phyloP scores from a whole-genome alignment of 2,329 filamentous ascomycete species.

The Lecanoromycetidae sp. region DNA sequence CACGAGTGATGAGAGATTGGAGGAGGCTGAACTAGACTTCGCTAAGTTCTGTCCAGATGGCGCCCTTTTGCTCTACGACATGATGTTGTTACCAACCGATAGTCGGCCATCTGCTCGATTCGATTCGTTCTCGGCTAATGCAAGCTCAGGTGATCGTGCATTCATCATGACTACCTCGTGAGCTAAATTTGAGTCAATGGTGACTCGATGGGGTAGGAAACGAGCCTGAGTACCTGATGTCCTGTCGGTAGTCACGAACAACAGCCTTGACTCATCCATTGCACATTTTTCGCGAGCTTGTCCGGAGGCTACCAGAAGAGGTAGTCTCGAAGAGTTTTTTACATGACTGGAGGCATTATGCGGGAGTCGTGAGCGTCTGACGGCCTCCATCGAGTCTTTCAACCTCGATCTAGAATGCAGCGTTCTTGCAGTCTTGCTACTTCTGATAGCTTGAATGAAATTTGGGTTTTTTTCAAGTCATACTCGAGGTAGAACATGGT shows the following conservation, averaged over 20 bases:
- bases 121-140: neutral
- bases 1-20: constrained; percentile 40
- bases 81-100: neutral
- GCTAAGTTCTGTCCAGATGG: constrained; percentile 55
- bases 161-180: constrained; percentile 88
- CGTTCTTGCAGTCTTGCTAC: too few relatives aligned
- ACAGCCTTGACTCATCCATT: constrained; percentile 56
- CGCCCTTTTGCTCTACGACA: constrained; percentile 53
- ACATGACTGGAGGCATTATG: constrained; percentile 7
- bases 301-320: constrained; percentile 39
- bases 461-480: too few relatives aligned
- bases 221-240: constrained; percentile 45
- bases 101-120: neutral
- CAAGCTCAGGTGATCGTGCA: constrained; percentile 24
- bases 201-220: neutral
- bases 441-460: too few relatives aligned
- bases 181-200: constrained; percentile 33
- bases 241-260: constrained; percentile 78
- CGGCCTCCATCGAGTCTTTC: too few relatives aligned
- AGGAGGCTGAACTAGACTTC: constrained; percentile 57
- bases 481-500: too few relatives aligned
- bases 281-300: constrained; percentile 77
- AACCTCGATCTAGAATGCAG: too few relatives aligned
- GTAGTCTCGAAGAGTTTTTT: constrained; percentile 4
- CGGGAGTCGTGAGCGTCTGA: neutral